Conservation (phyloP, 306 rosid genomes). For the Oemleria cerasiformis region DNA sequence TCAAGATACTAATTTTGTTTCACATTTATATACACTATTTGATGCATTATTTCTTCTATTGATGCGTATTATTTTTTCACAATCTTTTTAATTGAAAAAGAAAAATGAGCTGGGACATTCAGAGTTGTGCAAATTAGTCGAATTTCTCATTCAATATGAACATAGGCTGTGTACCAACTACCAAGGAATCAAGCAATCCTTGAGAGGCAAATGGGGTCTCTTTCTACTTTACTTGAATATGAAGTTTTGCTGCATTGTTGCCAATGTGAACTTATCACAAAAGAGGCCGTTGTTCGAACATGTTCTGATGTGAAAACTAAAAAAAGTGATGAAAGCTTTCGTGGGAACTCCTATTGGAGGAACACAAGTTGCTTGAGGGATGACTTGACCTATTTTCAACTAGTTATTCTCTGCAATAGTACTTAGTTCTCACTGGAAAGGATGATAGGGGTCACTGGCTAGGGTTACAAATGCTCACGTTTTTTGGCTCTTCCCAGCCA, state of each 20-base stretch:
- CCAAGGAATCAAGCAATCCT: background rate
- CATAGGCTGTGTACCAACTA: background rate
- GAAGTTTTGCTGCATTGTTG: background rate
- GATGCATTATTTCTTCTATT: background rate
- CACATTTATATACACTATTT: background rate
- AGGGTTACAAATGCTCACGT: no score
- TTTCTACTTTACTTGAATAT: background rate
- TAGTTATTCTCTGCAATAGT: no score
- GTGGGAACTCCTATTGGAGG: background rate
- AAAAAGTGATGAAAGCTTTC: background rate
- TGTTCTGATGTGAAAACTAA: background rate
- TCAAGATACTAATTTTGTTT: background rate
- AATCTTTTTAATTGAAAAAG: background rate
- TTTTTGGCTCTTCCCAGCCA: no score
- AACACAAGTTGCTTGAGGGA: background rate
- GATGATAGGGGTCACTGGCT: no score
- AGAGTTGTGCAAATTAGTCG: background rate
- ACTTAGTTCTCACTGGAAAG: no score
- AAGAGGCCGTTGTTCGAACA: background rate
- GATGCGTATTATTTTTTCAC: background rate
- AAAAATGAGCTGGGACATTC: background rate
- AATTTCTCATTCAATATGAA: background rate
- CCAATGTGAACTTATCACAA: constrained; percentile 1
- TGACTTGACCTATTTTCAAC: background rate
- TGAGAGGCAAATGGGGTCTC: background rate